Evolutionary conservation across 352 stramenopile species (phyloP), one percentile per base, ranked within the genome.

Genomic region (Pythium chondricola): DNA sequence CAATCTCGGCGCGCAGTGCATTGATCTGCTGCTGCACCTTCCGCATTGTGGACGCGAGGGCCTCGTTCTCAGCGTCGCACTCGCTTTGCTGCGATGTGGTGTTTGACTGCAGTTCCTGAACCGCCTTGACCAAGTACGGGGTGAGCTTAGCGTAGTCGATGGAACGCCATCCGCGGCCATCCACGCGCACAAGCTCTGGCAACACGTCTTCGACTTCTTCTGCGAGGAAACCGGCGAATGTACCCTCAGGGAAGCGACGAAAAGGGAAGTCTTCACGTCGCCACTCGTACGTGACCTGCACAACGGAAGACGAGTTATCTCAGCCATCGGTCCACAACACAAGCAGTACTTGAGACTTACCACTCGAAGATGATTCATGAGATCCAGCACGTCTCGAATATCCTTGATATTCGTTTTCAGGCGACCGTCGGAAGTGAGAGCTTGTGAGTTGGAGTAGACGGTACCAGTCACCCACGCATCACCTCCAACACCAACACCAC

Each of bases 141-240:
- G 71, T 58, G 24, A 90, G 56, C 11, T 63, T 71, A 3, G 64
- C 33, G 58, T 91, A 88, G 42, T 85, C 62, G 17, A 88, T 30
- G 1, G 66, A 71, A 40, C 80, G 73, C 52, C 63, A 82, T 29
- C 73, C 75, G 9, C 63, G 46, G 42, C 52, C 56, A 46, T 83
- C 71, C 20, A 74, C 56, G 7, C 57, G 38, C 22, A 91, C 72
- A 22, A 85, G 61, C 30, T 74, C 52, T 1, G 76, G 79, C 4
- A 91, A 52, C 35, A 85, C 42, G 11, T 71, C 16, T 31, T 80
- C 38, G 18, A 91, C 65, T 46, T 90, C 74, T 38, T 90, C 70
- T 16, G 75, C 75, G 11, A 90, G 50, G 51, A 90, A 88, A 0
- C 79, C 79, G 1, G 65, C 38, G 40, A 69, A 69, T 9, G 52